Evolutionary conservation across 768 basidiomycete genomes (phyloP), one percentile per base, ranked within the genome.

Genomic region (Boletus fagicola): DNA sequence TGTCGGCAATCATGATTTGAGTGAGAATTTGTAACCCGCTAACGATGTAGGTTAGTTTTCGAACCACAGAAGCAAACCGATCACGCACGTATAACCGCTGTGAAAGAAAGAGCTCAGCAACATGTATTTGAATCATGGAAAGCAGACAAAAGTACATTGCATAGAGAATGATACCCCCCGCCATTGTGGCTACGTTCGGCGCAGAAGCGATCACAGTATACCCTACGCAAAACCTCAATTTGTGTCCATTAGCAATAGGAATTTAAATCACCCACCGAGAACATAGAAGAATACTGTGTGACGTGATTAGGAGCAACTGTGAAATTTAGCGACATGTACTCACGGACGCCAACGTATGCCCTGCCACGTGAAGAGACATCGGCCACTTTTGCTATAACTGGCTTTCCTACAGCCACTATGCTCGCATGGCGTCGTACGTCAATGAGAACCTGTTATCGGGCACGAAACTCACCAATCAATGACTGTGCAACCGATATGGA

Each of bases 331-430:
- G n/a, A 28, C n/a, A 4, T 16, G 43, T 18, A 79, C 83, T 75
- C 62, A 84, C 83, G 65, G 54, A 86, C 83, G 39, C 78, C 59
- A 30, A 79, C 73, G 65, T 84, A 90, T 1, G 87, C 84, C 42
- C 77, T 78, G 20, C 84, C 85, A 63, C 89, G 79, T 24, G 88
- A 88, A 15, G 81, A 74, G 9, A 87, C 82, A 67, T 91, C 88
- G 10, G 88, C 83, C 40, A 89, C 69, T 70, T 90, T 90, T 1
- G 89, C 88, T 59, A 88, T 83, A 38, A 87, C 75, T 1, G 89
- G 88, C 72, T 90, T 89, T 22, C 76, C 76, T 26, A 81, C 75
- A 39, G 78, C 80, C 56, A 78, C 75, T 67, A 66, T 65, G 68
- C 6, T 30, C 43, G 31, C 24, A 45, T 44, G 18, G 28, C 15